These are phyloP conservation scores for Triticum turgidum DNA, from an alignment of 176 grass and related monocot genomes.

Conservation along the genomic window DNA sequence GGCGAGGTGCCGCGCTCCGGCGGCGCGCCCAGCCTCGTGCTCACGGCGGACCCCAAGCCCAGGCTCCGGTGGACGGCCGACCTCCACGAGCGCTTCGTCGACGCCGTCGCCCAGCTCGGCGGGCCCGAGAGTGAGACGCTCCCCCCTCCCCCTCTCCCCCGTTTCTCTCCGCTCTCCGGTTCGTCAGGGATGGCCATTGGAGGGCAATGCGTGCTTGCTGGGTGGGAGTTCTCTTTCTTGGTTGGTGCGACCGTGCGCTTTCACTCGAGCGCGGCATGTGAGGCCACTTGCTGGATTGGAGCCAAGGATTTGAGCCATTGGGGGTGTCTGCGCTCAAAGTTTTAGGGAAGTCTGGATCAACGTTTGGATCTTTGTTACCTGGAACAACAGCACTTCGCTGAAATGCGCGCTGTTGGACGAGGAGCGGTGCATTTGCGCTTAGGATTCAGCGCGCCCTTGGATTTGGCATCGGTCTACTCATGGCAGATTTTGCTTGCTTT, in stretches of 20 bases:
- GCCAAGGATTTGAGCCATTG: background rate
- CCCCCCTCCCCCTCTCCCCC: background rate
- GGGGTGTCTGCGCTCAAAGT: background rate
- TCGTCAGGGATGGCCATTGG: slow-evolving; percentile 7
- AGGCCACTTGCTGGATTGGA: background rate
- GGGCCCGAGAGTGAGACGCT: slow-evolving; percentile 80
- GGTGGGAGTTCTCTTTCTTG: background rate
- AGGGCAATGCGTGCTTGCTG: slow-evolving; percentile 27
- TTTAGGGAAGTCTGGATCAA: background rate
- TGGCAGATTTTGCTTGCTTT: background rate
- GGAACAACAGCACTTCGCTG: background rate
- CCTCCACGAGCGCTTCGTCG: slow-evolving; percentile 98
- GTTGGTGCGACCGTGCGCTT: background rate
- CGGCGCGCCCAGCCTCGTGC: slow-evolving; percentile 71
- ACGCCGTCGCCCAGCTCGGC: slow-evolving; percentile 97
- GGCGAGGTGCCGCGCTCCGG: slow-evolving; percentile 27
- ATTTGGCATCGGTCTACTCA: background rate
- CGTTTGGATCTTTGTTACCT: background rate
- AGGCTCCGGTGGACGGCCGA: slow-evolving; percentile 90
- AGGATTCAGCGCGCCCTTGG: background rate
- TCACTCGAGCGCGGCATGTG: background rate
- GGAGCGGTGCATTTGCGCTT: background rate
- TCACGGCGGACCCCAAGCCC: slow-evolving; percentile 93
- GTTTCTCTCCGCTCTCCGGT: background rate
- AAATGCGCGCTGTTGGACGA: background rate